Evolutionary conservation across 805 yeast genomes (phyloP).

Genomic region (Teunomyces barrocoloradensis): DNA sequence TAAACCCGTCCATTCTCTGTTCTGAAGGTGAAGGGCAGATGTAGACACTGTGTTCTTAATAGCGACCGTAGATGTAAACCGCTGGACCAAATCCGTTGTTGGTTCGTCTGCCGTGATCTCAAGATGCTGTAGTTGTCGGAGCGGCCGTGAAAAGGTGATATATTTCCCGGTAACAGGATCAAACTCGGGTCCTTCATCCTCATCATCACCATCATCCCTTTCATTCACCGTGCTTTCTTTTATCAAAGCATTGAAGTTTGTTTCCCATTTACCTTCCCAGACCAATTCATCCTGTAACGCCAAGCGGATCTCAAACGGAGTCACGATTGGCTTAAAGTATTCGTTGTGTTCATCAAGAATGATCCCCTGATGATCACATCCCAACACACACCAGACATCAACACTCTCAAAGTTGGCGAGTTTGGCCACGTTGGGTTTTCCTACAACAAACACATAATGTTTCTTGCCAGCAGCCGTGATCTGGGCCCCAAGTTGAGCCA

Average conservation of each 20-base stretch:
- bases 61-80: conserved; percentile 56
- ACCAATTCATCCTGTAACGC: conserved; percentile 72
- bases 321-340: conserved; percentile 85
- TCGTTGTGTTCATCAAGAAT: conserved; percentile 76
- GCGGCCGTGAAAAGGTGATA: conserved; percentile 69
- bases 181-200: conserved; percentile 68
- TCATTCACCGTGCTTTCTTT: conserved; percentile 31
- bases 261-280: conserved; percentile 95
- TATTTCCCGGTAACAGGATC: conserved; percentile 84
- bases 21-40: conserved; percentile 73
- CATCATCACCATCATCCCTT: conserved; percentile 24
- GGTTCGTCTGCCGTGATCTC: conserved; percentile 48
- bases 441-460: conserved; percentile 92
- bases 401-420: conserved; percentile 93
- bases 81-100: conserved; percentile 45
- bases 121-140: conserved; percentile 63
- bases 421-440: conserved; percentile 96
- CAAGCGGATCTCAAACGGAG: conserved; percentile 86
- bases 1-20: conserved; percentile 80
- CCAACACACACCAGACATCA: conserved; percentile 91
- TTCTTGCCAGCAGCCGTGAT: conserved; percentile 80
- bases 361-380: conserved; percentile 93
- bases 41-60: conserved; percentile 83
- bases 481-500: conserved; percentile 58
- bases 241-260: conserved; percentile 64